phyloP scores from a whole-genome alignment of 2,329 filamentous ascomycete species.

The Curvularia verruculosa region DNA sequence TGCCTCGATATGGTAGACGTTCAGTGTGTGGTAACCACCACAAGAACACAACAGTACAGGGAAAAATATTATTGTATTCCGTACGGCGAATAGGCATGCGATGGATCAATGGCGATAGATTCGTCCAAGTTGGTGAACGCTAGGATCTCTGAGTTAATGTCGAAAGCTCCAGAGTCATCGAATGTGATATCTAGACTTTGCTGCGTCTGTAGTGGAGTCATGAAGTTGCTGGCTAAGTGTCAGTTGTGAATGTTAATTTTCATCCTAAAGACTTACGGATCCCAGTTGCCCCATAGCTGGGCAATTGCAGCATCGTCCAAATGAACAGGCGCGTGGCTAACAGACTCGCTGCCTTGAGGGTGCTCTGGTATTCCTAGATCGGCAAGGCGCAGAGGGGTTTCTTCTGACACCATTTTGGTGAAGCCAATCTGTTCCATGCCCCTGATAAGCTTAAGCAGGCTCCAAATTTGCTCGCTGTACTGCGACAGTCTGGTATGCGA shows the following conservation, averaged over 20 bases:
- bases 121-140: constrained; percentile 42
- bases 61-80: neutral
- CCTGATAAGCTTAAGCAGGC: constrained; percentile 27
- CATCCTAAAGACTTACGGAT: constrained; percentile 32
- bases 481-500: constrained; percentile 36
- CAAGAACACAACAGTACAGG: neutral
- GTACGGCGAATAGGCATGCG: constrained; percentile 25
- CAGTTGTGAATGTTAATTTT: neutral
- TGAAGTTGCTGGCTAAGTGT: constrained; percentile 31
- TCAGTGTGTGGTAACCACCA: neutral
- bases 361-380: constrained; percentile 38
- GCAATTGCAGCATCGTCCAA: constrained; percentile 39
- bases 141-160: constrained; percentile 39
- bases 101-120: constrained; percentile 37
- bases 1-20: neutral
- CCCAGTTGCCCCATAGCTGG: constrained; percentile 42
- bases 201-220: constrained; percentile 44
- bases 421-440: constrained; percentile 46
- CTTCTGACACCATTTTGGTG: constrained; percentile 43
- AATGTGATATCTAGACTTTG: constrained; percentile 43
- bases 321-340: constrained; percentile 21
- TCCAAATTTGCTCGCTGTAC: constrained; percentile 37
- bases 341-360: neutral
- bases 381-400: constrained; percentile 40
- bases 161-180: constrained; percentile 41